phyloP scores from a whole-genome alignment of 306 rosid genomes.

The Trifolium repens region DNA sequence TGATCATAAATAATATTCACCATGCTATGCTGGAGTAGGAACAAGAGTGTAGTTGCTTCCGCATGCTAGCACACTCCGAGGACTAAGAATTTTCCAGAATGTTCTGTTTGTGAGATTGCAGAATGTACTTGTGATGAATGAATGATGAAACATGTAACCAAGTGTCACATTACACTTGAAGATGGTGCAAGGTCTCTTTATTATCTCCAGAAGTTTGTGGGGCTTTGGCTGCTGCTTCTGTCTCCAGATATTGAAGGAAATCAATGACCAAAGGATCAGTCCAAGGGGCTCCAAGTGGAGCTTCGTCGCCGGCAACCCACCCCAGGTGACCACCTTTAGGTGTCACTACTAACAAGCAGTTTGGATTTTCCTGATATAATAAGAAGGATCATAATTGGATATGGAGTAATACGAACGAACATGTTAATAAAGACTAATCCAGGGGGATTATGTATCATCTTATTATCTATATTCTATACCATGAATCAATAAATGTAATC shows the following conservation, averaged over 20 bases:
- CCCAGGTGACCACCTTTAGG: constrained; percentile 96
- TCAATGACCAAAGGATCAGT: constrained; percentile 82
- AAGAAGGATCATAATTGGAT: constrained; percentile 18
- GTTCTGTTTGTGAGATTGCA: background rate
- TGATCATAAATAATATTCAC: constrained; percentile 6
- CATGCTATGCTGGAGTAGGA: background rate
- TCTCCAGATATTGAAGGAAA: constrained; percentile 74
- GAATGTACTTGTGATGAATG: constrained; percentile 3
- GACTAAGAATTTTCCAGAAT: constrained; percentile 21
- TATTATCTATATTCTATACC: constrained; percentile 17
- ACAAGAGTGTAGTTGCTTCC: constrained; percentile 12
- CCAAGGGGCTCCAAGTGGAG: constrained; percentile 93
- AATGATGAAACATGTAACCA: background rate
- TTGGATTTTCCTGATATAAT: constrained; percentile 73
- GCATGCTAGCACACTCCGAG: background rate
- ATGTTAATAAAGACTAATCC: background rate
- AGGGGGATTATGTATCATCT: background rate
- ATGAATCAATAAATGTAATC: constrained; percentile 6
- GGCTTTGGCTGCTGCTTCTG: constrained; percentile 40
- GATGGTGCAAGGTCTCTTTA: constrained; percentile 43
- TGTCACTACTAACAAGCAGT: constrained; percentile 87
- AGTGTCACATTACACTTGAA: constrained; percentile 49
- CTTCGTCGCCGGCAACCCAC: constrained; percentile 89
- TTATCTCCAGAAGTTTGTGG: constrained; percentile 31
- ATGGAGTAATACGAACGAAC: background rate